Base-by-base conservation (phyloP, 176 grass and related monocot species). In the Lolium rigidum region DNA sequence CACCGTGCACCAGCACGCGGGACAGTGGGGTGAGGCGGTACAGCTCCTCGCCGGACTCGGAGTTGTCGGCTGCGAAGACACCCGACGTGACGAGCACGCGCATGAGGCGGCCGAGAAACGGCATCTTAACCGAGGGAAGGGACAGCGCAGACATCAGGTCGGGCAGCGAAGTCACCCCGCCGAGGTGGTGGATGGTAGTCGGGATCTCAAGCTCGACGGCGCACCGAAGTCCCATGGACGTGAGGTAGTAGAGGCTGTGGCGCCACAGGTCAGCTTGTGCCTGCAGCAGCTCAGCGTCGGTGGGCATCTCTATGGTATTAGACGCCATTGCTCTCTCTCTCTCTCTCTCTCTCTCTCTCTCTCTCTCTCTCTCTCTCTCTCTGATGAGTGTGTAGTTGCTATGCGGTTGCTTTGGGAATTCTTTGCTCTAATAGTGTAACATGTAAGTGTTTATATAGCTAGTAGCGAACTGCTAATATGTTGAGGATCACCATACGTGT, bases 21-120 rank as follows among this genome's bases (percentile, higher is more conserved):
- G 70, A 74, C 2, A 74, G 70, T n/a, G 70, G 44, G 12, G 70
- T 74, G n/a, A 74, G 70, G 44, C 70, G 46, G 70, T 50, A 74
- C n/a, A 74, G 21, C 70, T 74, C 46, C 21, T 3, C 44, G 44
- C 70, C 21, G 70, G 13, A 50, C 12, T 74, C 70, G 2, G 6
- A 2, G 21, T 26, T 50, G 46, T 16, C 46, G 2, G 70, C n/a
- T 0, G 21, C 44, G 0, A 74, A 74, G 21, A 74, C 46, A 0
- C 44, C 70, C 3, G 70, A 74, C 4, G 6, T 26, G 46, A 50
- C 70, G 6, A 74, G 70, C n/a, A 74, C 6, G 13, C 70, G 44
- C 70, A 74, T 74, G 44, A 74, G 70, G 2, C 70, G 70, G 5
- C 6, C 1, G 21, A 74, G 70, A 6, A 74, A 74, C 21, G 70